These are phyloP conservation scores for Colletotrichum sp. DNA, from an alignment of 2,329 filamentous ascomycete genomes.

Conservation along the genomic window DNA sequence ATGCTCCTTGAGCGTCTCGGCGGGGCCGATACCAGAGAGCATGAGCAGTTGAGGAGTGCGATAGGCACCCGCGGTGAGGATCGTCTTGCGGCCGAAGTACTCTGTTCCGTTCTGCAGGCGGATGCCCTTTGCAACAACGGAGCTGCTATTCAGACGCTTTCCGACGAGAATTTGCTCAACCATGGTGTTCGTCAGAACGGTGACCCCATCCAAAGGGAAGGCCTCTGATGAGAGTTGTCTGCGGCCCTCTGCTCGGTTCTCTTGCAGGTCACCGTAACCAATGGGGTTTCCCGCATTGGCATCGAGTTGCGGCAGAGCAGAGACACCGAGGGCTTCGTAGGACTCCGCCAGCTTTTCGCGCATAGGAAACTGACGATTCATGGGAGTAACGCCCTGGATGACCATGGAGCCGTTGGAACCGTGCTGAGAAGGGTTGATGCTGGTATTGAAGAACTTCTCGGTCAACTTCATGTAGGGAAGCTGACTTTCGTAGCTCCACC, in stretches of 20 bases:
- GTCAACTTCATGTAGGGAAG: constrained; percentile 49
- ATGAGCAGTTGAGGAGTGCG: constrained; percentile 56
- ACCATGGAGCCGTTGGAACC: constrained; percentile 41
- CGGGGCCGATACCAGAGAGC: constrained; percentile 56
- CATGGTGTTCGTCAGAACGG: constrained; percentile 26
- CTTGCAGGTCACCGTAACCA: constrained; percentile 35
- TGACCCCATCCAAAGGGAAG: constrained; percentile 29
- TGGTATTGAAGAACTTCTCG: constrained; percentile 33
- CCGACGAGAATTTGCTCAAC: constrained; percentile 25
- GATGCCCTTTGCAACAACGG: constrained; percentile 26
- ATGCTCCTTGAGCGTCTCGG: constrained; percentile 41
- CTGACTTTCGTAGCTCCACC: constrained; percentile 51
- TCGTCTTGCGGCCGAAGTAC: constrained; percentile 33
- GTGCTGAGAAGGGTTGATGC: constrained; percentile 37
- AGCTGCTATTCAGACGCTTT: not conserved
- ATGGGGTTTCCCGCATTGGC: constrained; percentile 34
- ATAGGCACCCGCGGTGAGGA: constrained; percentile 53
- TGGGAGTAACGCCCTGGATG: constrained; percentile 31
- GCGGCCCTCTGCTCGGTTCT: constrained; percentile 28
- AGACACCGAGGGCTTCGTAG: constrained; percentile 45
- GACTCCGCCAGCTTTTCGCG: constrained; percentile 36
- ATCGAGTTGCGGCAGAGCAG: constrained; percentile 27
- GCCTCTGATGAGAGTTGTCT: constrained; percentile 26
- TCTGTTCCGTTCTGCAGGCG: constrained; percentile 32
- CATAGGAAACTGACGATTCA: constrained; percentile 42